Base-by-base conservation (phyloP, 371 early-diverging fungal genomes). In the Mucor indicus region DNA sequence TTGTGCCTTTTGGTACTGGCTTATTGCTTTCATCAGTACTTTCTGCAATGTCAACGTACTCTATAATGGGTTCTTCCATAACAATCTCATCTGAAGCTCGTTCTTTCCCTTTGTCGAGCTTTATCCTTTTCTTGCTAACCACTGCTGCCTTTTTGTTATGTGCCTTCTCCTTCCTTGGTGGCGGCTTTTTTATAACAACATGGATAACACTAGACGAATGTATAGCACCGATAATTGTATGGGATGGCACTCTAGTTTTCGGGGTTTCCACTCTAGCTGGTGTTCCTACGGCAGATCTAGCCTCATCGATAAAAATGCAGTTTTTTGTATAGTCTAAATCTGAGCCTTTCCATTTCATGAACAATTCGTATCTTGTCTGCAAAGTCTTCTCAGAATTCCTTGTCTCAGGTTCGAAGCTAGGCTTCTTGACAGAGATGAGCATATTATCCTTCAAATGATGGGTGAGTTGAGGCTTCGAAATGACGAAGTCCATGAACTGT, bases 251-350 rank as follows among this genome's bases (percentile, higher is more conserved):
- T 21, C 38, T 48, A 23, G 43, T 37, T 43, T 30, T 48, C 36
- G 40, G 20, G 25, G 38, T 51, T 20, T 43, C 37, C 23, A 44
- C 23, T 40, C 29, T 45, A 21, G 40, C 22, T 11, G 40, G 21
- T 15, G 19, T 47, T 37, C 35, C 48, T 21, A 27, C 20, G 17
- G 15, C 48, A 12, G 47, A 8, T 37, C 37, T 40, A 27, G 47
- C 47, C 35, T 53, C 42, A 21, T 54, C 54, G 38, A 54, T 54
- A 43, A 54, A 47, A 16, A 54, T 24, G 43, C 37, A 54, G 48
- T 55, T 48, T 35, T 33, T 53, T 38, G 39, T 45, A 38, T 44
- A 50, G 16, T 50, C 33, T 19, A 53, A 13, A 46, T 46, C 46
- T 24, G 46, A 30, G 19, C 33, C 47, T 29, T 47, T 47, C 47